Percentiles rank a stretch among this genome's conserved stretches.
These are phyloP conservation scores for Kwoniella shandongensis DNA, from an alignment of 768 basidiomycete genomes.

Conservation along the genomic window DNA sequence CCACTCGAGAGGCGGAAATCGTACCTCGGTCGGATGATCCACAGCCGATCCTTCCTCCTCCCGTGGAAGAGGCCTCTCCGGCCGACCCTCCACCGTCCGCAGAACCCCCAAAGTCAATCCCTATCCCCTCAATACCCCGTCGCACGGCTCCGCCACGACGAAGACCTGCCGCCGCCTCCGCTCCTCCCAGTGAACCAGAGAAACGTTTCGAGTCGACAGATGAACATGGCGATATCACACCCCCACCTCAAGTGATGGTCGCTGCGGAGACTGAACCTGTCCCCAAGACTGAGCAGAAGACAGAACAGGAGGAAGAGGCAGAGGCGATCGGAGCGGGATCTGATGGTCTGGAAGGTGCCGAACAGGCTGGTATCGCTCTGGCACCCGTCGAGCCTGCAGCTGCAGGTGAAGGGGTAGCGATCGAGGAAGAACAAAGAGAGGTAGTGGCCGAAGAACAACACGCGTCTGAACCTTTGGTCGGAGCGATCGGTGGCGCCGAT, in stretches of 20 bases:
- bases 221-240: constrained; percentile 53
- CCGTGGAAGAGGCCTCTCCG: no score
- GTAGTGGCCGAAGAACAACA: background rate
- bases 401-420: constrained; percentile 1
- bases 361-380: constrained; percentile 51
- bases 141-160: constrained; percentile 70
- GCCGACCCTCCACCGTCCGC: constrained; percentile 12
- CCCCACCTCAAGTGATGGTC: constrained; percentile 44
- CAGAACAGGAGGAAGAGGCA: constrained; percentile 26
- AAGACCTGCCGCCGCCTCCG: constrained; percentile 13
- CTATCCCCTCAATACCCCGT: constrained; percentile 70
- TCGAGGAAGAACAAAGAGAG: constrained; percentile 1
- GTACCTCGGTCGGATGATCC: background rate
- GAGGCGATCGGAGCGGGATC: constrained; percentile 40
- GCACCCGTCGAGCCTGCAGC: constrained; percentile 22
- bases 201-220: constrained; percentile 57
- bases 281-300: constrained; percentile 43
- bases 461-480: constrained; percentile 22
- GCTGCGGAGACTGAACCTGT: constrained; percentile 41
- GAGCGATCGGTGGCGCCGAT: constrained; percentile 22
- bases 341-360: constrained; percentile 47
- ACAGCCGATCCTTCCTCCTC: background rate
- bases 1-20: constrained; percentile 35
- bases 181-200: constrained; percentile 19
- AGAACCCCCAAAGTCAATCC: constrained; percentile 59